Percentiles rank a stretch among this genome's conserved stretches.
Conservation (phyloP, 345 rosid genomes). For the Brassica carinata region DNA sequence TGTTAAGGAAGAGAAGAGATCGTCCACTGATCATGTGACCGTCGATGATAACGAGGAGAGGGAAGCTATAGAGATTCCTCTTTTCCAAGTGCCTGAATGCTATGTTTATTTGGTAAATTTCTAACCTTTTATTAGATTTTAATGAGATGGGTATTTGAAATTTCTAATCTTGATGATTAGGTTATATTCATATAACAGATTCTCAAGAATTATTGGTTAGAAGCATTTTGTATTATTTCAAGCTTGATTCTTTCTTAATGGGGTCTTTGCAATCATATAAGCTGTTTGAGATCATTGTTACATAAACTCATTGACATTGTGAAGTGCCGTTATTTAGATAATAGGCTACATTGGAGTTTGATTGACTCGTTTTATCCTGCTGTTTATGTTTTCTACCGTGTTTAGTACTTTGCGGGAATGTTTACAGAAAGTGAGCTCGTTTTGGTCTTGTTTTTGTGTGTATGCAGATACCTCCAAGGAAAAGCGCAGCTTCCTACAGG, state of each 20-base stretch:
- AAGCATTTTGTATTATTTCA: background rate
- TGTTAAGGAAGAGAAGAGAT: constrained; percentile 47
- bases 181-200: background rate
- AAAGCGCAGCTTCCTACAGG: constrained; percentile 98
- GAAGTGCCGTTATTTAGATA: background rate
- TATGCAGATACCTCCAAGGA: constrained; percentile 98
- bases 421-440: constrained; percentile 18
- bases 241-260: constrained; percentile 8
- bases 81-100: constrained; percentile 90
- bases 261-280: background rate
- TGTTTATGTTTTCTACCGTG: background rate
- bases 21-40: constrained; percentile 30
- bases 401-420: background rate
- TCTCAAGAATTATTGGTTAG: background rate
- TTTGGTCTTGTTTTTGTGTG: constrained; percentile 24
- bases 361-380: background rate
- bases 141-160: constrained; percentile 18
- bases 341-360: background rate
- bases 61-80: constrained; percentile 70
- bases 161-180: background rate
- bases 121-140: background rate
- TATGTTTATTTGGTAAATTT: constrained; percentile 78
- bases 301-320: background rate
- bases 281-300: background rate
- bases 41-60: constrained; percentile 53